Base-by-base conservation (phyloP, 179 eudicot genomes). In the Silene coronaria region DNA sequence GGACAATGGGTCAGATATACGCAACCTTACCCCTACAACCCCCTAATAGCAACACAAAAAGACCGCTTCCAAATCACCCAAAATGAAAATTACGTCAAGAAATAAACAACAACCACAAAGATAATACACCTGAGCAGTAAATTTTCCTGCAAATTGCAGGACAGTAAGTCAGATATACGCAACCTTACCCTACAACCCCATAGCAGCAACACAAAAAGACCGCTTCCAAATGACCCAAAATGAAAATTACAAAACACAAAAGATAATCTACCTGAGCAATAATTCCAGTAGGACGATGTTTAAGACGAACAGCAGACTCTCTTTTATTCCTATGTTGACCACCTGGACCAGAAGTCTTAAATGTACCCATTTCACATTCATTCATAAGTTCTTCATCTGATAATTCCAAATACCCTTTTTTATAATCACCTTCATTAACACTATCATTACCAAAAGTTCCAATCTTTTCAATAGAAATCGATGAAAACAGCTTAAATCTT, bases 281-380 rank as follows among this genome's bases (percentile, higher is more conserved):
- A 75, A 95, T 88, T 53, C 97, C 97, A 42, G 99, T 95, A 26
- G 97, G 96, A 24, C 85, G 79, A 71, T 95, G 99, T 83, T 86
- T 95, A 75, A 95, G 89, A 68, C 99, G 93, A 60, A 92, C 97
- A 24, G 97, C 95, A 61, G 91, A 74, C 78, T 96, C 99, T 23
- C 97, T 87, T 82, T 96, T 96, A 84, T 93, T 96, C 5, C 99
- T 86, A 85, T 96, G 97, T 80, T 96, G 99, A 7, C 99, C 98
- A 61, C 99, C 99, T 6, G 99, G 99, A 2, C 99, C 99, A 0
- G 96, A 89, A 24, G 89, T 72, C 83, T 89, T 96, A 78, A 84
- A 91, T 3, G 97, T 91, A 22, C 70, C 86, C 91, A 87, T 84
- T 80, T 91, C 88, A 70, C 99, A 96, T 42, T 89, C 92, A 22